Percentiles rank a stretch among this genome's conserved stretches.
phyloP scores from a whole-genome alignment of 306 rosid genomes.

The Benincasa hispida region DNA sequence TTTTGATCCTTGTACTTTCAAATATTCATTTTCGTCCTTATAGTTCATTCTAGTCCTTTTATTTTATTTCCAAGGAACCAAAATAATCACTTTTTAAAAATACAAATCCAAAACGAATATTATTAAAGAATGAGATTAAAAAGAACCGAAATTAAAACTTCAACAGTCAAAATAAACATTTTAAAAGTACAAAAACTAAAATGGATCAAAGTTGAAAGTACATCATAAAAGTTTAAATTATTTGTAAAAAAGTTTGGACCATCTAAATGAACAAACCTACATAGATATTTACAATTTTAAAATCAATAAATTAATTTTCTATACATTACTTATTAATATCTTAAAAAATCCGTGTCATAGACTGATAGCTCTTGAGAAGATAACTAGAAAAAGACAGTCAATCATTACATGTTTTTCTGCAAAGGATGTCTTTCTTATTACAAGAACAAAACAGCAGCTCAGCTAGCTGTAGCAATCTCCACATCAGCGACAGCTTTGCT shows the following conservation, averaged over 20 bases:
- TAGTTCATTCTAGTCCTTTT: too few relatives aligned
- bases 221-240: background rate
- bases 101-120: too few relatives aligned
- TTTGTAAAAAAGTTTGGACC: background rate
- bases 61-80: too few relatives aligned
- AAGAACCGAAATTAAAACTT: too few relatives aligned
- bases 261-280: background rate
- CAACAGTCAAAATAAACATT: too few relatives aligned
- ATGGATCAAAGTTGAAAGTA: too few relatives aligned
- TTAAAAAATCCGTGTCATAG: background rate
- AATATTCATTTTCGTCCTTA: too few relatives aligned
- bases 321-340: background rate
- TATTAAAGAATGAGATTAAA: too few relatives aligned
- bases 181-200: too few relatives aligned
- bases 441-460: background rate
- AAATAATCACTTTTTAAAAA: too few relatives aligned
- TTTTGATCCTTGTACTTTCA: too few relatives aligned
- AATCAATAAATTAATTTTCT: background rate
- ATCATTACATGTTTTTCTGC: background rate
- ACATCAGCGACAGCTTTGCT: slow-evolving; percentile 25
- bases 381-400: background rate
- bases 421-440: background rate
- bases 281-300: background rate
- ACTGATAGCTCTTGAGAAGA: background rate
- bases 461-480: background rate